These are phyloP conservation scores for Penicillium frequentans DNA, from an alignment of 2,329 filamentous ascomycete species.

Conservation along the genomic window DNA sequence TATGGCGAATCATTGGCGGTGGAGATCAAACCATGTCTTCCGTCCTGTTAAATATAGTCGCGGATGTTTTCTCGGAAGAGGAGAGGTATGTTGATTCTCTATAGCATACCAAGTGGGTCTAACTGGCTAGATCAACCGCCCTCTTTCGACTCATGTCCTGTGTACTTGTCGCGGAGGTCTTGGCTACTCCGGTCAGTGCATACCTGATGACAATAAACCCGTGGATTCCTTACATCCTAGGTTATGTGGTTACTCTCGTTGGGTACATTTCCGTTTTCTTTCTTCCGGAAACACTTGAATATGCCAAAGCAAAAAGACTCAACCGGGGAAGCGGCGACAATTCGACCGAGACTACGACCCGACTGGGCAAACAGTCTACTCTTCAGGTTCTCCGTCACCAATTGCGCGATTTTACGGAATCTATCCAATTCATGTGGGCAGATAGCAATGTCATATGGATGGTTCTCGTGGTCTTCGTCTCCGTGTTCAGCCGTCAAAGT, in stretches of 20 bases:
- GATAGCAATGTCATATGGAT: constrained; percentile 21
- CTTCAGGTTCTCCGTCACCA: constrained; percentile 11
- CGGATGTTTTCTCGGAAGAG: constrained; percentile 29
- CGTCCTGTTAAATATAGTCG: constrained; percentile 25
- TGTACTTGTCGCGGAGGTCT: constrained; percentile 22
- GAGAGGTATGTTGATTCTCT: constrained; percentile 22
- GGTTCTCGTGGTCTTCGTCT: constrained; percentile 24
- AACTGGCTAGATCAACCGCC: constrained; percentile 20
- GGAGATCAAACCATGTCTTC: constrained; percentile 23
- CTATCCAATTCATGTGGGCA: constrained; percentile 26
- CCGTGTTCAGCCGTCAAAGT: constrained; percentile 22
- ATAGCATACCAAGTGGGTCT: not conserved
- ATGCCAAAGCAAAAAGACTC: constrained; percentile 11
- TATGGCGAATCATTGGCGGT: constrained; percentile 27
- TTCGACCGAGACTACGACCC: not conserved
- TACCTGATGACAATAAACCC: constrained; percentile 25
- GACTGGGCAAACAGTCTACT: constrained; percentile 4
- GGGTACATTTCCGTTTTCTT: constrained; percentile 12
- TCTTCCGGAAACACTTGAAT: constrained; percentile 24
- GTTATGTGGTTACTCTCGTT: constrained; percentile 9
- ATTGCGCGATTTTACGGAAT: constrained; percentile 20
- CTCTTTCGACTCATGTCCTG: constrained; percentile 25
- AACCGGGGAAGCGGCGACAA: not conserved
- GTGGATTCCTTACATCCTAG: constrained; percentile 25
- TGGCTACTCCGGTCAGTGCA: constrained; percentile 29